A percentile compares a stretch with the other conserved stretches of the same genome.
Conservation (phyloP, 2,329 filamentous ascomycete genomes). For the Botryotinia narcissicola region DNA sequence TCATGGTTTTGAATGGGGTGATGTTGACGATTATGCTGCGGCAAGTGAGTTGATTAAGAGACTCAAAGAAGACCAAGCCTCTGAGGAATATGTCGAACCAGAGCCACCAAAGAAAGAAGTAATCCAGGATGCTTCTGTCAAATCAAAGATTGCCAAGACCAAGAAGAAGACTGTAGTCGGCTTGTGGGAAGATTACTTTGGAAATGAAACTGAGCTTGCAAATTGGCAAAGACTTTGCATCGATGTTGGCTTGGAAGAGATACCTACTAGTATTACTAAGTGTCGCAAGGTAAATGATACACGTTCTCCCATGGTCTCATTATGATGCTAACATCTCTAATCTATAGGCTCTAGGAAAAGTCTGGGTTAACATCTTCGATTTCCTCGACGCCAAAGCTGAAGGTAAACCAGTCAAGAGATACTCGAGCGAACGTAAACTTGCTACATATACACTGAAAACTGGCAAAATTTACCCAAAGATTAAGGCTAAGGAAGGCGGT, state of each 20-base stretch:
- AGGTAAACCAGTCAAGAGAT: slow-evolving; percentile 36
- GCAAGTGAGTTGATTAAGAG: slow-evolving; percentile 8
- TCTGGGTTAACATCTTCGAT: slow-evolving; percentile 51
- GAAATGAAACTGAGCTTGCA: slow-evolving; percentile 35
- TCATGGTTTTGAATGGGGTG: background rate
- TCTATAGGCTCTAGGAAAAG: slow-evolving; percentile 42
- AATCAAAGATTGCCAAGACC: background rate
- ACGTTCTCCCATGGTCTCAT: background rate
- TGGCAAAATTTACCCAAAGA: slow-evolving; percentile 47
- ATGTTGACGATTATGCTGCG: background rate
- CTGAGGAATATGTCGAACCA: background rate
- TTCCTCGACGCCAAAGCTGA: slow-evolving; percentile 42
- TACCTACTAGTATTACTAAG: slow-evolving; percentile 45
- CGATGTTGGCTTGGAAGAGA: slow-evolving; percentile 44
- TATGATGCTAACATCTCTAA: background rate
- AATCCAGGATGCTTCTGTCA: background rate
- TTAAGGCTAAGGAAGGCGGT: slow-evolving; percentile 42
- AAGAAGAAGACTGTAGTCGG: slow-evolving; percentile 21
- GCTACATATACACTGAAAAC: slow-evolving; percentile 40
- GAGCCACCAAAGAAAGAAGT: background rate
- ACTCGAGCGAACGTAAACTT: slow-evolving; percentile 39
- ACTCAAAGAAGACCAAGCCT: slow-evolving; percentile 3
- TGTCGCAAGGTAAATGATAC: slow-evolving; percentile 44
- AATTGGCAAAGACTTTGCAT: slow-evolving; percentile 48
- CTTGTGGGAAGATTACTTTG: slow-evolving; percentile 30